phyloP scores from a whole-genome alignment of 2,329 filamentous ascomycete species.

The Neospermospora avenae region DNA sequence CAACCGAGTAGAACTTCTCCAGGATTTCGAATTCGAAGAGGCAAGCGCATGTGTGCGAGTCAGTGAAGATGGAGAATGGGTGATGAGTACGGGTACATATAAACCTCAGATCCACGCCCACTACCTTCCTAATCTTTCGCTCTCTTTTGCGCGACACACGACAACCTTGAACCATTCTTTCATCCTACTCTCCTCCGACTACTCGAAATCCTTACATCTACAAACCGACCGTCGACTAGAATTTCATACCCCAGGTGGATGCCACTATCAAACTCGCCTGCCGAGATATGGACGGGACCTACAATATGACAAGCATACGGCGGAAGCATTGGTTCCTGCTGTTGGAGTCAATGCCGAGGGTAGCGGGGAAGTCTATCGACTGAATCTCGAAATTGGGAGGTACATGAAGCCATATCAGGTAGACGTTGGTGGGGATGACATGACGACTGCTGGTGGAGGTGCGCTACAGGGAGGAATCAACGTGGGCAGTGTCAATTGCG shows the following conservation, averaged over 20 bases:
- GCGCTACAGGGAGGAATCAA: conserved; percentile 84
- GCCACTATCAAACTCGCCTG: conserved; percentile 85
- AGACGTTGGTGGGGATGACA: conserved; percentile 82
- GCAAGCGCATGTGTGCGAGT: conserved; percentile 86
- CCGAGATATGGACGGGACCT: conserved; percentile 91
- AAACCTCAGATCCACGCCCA: conserved; percentile 90
- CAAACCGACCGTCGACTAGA: conserved; percentile 90
- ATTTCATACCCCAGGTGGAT: conserved; percentile 85
- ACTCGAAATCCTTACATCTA: conserved; percentile 89
- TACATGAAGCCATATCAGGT: conserved; percentile 95
- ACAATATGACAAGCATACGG: conserved; percentile 74
- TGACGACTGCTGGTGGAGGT: conserved; percentile 60
- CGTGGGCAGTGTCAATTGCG: conserved; percentile 83
- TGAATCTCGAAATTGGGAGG: conserved; percentile 87
- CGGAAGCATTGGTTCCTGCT: conserved; percentile 82
- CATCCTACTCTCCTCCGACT: conserved; percentile 81
- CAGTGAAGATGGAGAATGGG: conserved; percentile 95
- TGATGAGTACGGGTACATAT: conserved; percentile 86
- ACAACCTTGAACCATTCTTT: conserved; percentile 90
- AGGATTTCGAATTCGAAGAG: conserved; percentile 97
- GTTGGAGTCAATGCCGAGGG: conserved; percentile 85
- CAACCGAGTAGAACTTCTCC: conserved; percentile 88
- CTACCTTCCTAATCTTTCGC: conserved; percentile 84
- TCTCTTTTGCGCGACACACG: conserved; percentile 93
- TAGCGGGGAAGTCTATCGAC: conserved; percentile 84